These are phyloP conservation scores for Parastagonospora nodorum DNA, from an alignment of 2,329 filamentous ascomycete genomes.

Conservation along the genomic window DNA sequence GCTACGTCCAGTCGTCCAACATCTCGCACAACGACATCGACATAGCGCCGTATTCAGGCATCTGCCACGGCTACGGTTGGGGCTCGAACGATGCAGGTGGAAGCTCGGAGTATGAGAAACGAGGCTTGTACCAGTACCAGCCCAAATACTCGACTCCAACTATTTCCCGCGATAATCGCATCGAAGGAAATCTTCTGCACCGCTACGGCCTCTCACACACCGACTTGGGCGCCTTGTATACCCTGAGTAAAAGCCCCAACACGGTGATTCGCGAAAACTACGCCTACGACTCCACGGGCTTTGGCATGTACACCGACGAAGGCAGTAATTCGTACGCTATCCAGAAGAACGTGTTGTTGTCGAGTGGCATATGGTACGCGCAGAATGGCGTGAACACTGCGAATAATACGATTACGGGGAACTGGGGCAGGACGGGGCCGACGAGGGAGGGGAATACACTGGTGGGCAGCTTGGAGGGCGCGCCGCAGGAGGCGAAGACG, in stretches of 20 bases:
- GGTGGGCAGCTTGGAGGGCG: constrained; percentile 5
- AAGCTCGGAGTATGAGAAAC: constrained; percentile 16
- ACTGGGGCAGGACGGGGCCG: constrained; percentile 12
- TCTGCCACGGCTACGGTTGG: constrained; percentile 16
- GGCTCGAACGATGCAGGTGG: constrained; percentile 18
- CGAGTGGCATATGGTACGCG: constrained; percentile 14
- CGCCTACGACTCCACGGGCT: constrained; percentile 14
- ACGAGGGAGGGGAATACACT: constrained; percentile 10
- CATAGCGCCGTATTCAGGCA: constrained; percentile 17
- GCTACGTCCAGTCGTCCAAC: constrained; percentile 14
- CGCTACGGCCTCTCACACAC: constrained; percentile 17
- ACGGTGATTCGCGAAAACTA: constrained; percentile 15
- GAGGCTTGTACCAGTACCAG: constrained; percentile 19
- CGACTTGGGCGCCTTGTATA: constrained; percentile 16
- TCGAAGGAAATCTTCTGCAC: constrained; percentile 15
- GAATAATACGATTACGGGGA: constrained; percentile 14
- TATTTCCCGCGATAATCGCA: constrained; percentile 10
- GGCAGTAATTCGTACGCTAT: constrained; percentile 16
- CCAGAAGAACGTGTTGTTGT: constrained; percentile 13
- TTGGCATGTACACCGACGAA: constrained; percentile 17
- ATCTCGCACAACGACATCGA: constrained; percentile 19
- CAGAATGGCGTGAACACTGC: constrained; percentile 16
- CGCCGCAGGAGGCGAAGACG: constrained; percentile 6
- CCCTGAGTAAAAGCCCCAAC: constrained; percentile 15
- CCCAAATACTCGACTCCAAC: constrained; percentile 18